phyloP scores from a whole-genome alignment of 2,329 filamentous ascomycete species.

The Helminthosporium solani region DNA sequence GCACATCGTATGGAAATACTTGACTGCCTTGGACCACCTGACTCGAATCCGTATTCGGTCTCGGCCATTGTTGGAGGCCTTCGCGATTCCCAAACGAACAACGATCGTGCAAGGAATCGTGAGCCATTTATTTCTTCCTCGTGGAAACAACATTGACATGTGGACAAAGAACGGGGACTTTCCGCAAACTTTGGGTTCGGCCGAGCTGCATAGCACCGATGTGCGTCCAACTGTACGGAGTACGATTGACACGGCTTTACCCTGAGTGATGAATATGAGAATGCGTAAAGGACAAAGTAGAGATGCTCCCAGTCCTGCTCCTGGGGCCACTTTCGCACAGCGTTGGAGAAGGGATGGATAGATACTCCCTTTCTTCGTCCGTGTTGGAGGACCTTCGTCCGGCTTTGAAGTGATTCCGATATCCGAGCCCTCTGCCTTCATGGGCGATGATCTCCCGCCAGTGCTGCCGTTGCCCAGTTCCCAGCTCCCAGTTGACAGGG shows the following conservation, averaged over 20 bases:
- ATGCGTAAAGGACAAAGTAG: constrained; percentile 3
- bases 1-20: neutral
- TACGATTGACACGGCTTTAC: constrained; percentile 12
- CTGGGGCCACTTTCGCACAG: neutral
- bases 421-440: constrained; percentile 13
- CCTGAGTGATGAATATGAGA: too few species aligned
- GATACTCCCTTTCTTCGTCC: constrained; percentile 11
- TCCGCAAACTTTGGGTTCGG: constrained; percentile 18
- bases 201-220: constrained; percentile 19
- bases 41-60: constrained; percentile 10
- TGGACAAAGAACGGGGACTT: constrained; percentile 3
- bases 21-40: neutral
- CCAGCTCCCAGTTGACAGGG: too few species aligned
- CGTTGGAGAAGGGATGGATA: neutral
- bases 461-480: constrained; percentile 3
- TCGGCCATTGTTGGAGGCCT: constrained; percentile 3
- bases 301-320: constrained; percentile 2
- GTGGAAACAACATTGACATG: constrained; percentile 15
- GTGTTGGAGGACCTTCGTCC: constrained; percentile 9
- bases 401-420: constrained; percentile 19
- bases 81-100: constrained; percentile 4
- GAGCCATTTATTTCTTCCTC: constrained; percentile 21
- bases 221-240: constrained; percentile 9
- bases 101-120: constrained; percentile 10
- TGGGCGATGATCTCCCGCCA: constrained; percentile 15